These are phyloP conservation scores for Colletotrichum karsti DNA, from an alignment of 2,329 filamentous ascomycete species.

Conservation along the genomic window DNA sequence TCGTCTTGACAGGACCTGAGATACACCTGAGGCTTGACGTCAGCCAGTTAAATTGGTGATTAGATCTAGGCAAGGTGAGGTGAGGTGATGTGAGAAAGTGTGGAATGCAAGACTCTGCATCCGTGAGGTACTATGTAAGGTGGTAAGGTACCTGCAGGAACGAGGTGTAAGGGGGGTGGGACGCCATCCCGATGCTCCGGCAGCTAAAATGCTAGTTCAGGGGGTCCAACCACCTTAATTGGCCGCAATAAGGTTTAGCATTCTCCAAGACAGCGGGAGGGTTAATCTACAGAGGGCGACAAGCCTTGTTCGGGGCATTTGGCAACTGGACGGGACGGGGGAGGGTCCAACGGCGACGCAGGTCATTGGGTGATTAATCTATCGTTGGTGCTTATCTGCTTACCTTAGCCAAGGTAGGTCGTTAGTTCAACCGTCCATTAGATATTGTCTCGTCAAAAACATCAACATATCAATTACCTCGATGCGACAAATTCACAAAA, in stretches of 20 bases:
- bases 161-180: not conserved
- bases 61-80: too few relatives aligned
- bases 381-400: not conserved
- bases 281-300: constrained; percentile 15
- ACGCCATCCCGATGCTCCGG: constrained; percentile 19
- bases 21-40: not conserved
- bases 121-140: too few relatives aligned
- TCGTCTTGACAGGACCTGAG: not conserved
- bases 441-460: not conserved
- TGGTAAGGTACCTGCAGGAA: constrained; percentile 17
- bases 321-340: not conserved
- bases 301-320: constrained; percentile 4
- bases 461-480: too few relatives aligned
- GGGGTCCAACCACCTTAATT: constrained; percentile 22
- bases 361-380: constrained; percentile 4
- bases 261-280: constrained; percentile 10
- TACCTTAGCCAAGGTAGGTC: not conserved
- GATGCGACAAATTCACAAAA: too few relatives aligned
- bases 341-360: not conserved
- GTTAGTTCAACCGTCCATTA: too few relatives aligned
- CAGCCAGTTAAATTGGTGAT: too few relatives aligned
- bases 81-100: not conserved
- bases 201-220: constrained; percentile 23
- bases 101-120: too few relatives aligned
- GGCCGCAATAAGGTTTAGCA: constrained; percentile 25